Evolutionary conservation across 169 alveolate species (phyloP).

Genomic region (Cryptosporidium muris): DNA sequence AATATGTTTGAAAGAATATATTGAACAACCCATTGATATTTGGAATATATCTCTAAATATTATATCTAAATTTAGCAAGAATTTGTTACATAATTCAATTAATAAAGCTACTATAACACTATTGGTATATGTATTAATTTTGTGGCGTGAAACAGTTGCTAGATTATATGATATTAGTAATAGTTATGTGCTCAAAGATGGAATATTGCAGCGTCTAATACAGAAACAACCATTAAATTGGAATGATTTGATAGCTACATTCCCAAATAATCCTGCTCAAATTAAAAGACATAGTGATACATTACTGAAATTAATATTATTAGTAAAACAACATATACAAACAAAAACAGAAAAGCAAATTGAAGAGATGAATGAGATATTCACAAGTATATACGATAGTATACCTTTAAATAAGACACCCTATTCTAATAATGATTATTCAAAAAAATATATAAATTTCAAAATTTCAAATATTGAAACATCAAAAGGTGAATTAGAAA

Average conservation of each 20-base stretch:
- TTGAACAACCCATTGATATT: constrained; percentile 37
- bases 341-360: constrained; percentile 38
- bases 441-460: too few relatives aligned
- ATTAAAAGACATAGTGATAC: constrained; percentile 33
- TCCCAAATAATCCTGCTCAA: constrained; percentile 18
- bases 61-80: constrained; percentile 3
- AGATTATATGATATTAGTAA: constrained; percentile 32
- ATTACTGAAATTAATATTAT: constrained; percentile 7
- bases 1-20: constrained; percentile 25
- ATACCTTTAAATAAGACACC: too few relatives aligned
- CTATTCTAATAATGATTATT: too few relatives aligned
- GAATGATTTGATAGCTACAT: constrained; percentile 3
- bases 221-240: constrained; percentile 46
- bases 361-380: constrained; percentile 7
- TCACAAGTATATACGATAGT: too few relatives aligned
- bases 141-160: constrained; percentile 55
- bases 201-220: constrained; percentile 1
- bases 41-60: constrained; percentile 18
- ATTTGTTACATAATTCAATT: constrained; percentile 9
- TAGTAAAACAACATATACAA: constrained; percentile 4
- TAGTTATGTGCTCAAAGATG: constrained; percentile 48
- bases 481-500: too few relatives aligned
- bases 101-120: constrained; percentile 18
- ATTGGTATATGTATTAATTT: constrained; percentile 2
- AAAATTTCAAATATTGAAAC: too few relatives aligned